Evolutionary conservation across 371 early-diverging fungal genomes (phyloP), one percentile per base, ranked within the genome.

Genomic region (Saksenaea oblongispora): DNA sequence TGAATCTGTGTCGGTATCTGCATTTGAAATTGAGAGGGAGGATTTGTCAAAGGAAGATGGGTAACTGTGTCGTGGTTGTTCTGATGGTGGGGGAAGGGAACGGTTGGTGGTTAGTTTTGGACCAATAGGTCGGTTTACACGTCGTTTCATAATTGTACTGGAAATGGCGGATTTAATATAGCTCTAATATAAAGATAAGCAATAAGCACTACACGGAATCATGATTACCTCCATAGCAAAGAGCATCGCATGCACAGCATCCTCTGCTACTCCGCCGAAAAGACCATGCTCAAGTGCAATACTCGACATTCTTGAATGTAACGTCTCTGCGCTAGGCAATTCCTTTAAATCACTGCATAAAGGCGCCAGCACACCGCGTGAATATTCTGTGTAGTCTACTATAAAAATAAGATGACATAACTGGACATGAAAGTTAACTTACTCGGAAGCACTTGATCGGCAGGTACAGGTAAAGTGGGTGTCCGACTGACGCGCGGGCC

Each of bases 141-240:
- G 78, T 63, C 86, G 71, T 61, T 91, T 90, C 70, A 79, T 84
- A 35, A 91, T 84, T 35, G 86, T 85, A 39, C 88, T 89, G 34
- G 88, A 87, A 47, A 91, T 81, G 1, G 90, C 83, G 60, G 84
- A 88, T 63, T 90, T 90, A 62, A 91, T 78, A 56, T 91, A 90
- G 63, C 85, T 84, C 85, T 86, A 67, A 27, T 34, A 42, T 31
- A 47, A 3, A 36, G 22, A 8, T 34, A 34, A 37, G 27, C 42
- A 15, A 24, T 3, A 51, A 17, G 60, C 13, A 0, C 15, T 41
- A 0, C 53, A 44, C 1, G 27, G 3, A 56, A 5, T 34, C 54
- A n/a, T 11, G 9, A 15, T 60, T 80, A 83, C 89, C 79, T 91
- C 92, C 59, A 90, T 83, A 2, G 89, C 89, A 66, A 89, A 88